Evolutionary conservation across 2,329 filamentous ascomycete genomes (phyloP), one percentile per base, ranked within the genome.

Genomic region (Hypoxylon sp.): DNA sequence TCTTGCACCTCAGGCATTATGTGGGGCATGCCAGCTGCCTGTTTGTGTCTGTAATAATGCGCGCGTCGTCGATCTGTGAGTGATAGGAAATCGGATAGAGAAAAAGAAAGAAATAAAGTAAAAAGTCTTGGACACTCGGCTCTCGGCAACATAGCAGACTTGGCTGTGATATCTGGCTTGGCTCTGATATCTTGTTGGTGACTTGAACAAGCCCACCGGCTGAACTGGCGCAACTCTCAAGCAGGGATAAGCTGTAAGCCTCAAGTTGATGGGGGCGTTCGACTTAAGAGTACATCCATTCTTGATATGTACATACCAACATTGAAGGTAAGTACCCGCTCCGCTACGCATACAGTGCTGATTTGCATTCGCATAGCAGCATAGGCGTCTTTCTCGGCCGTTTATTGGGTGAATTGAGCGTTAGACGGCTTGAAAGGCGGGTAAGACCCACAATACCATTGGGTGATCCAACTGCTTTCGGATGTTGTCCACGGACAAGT

Each of bases 401-500:
- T 54, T 19, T 58, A 68, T 68, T 68, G 65, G 65, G 57, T 54
- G 31, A 19, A 39, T 42, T 3, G 13, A 44, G 54, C 48, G 35
- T 42, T 64, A 29, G 47, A 59, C 52, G 52, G 61, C 42, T 62
- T 39, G 24, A 68, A 68, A 59, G 22, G 46, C 46, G 61, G 68
- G 46, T 48, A 53, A 42, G 61, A 60, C 50, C 60, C 68, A 61
- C 29, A 37, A 51, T 11, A 10, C 29, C 13, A 53, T 31, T 8
- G 10, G 61, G 51, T 54, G 26, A 58, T 57, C 62, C 54, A 48
- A 55, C 57, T 50, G 44, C 35, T 63, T 68, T 70, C 61, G 57
- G 65, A 47, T 48, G 26, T 54, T n/a, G 37, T 29, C 46, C 53
- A 31, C 46, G 48, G 51, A 56, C 13, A 58, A 57, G 39, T 65